These are phyloP conservation scores for Aureobasidium sp. DNA, from an alignment of 2,329 filamentous ascomycete genomes.

Conservation along the genomic window DNA sequence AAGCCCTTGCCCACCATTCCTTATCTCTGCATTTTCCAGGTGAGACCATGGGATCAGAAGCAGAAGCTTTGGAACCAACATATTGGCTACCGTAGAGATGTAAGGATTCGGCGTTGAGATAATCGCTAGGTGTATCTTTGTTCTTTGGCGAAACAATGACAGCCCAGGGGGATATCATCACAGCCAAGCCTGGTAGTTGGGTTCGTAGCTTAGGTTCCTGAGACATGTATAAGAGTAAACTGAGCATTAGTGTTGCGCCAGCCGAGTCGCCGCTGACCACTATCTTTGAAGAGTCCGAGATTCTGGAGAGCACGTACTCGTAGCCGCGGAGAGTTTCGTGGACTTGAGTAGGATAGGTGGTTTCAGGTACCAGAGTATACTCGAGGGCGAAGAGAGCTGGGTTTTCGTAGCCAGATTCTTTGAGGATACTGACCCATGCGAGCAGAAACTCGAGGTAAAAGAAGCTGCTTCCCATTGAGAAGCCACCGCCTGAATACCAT, in stretches of 20 bases:
- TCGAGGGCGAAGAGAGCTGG: constrained; percentile 73
- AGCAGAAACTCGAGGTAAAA: constrained; percentile 82
- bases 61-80: constrained; percentile 42
- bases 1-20: constrained; percentile 57
- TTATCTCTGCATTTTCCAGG: constrained; percentile 62
- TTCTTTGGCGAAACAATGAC: constrained; percentile 62
- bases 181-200: constrained; percentile 51
- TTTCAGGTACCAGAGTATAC: constrained; percentile 71
- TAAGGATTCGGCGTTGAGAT: constrained; percentile 58
- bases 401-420: constrained; percentile 58
- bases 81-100: constrained; percentile 65
- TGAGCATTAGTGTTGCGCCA: constrained; percentile 65
- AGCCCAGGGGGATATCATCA: constrained; percentile 74
- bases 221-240: constrained; percentile 60
- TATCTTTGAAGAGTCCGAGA: constrained; percentile 51
- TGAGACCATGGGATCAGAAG: constrained; percentile 53
- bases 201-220: constrained; percentile 35
- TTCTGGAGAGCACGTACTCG: constrained; percentile 55
- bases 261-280: constrained; percentile 74
- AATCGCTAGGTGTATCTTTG: constrained; percentile 64
- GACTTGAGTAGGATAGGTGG: constrained; percentile 63
- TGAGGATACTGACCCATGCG: constrained; percentile 59
- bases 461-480: constrained; percentile 71
- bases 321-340: constrained; percentile 64
- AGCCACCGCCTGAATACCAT: constrained; percentile 57